Percentiles rank a stretch among this genome's conserved stretches.
Evolutionary conservation across 768 basidiomycete species (phyloP).

Genomic region (Panellus pusillus): DNA sequence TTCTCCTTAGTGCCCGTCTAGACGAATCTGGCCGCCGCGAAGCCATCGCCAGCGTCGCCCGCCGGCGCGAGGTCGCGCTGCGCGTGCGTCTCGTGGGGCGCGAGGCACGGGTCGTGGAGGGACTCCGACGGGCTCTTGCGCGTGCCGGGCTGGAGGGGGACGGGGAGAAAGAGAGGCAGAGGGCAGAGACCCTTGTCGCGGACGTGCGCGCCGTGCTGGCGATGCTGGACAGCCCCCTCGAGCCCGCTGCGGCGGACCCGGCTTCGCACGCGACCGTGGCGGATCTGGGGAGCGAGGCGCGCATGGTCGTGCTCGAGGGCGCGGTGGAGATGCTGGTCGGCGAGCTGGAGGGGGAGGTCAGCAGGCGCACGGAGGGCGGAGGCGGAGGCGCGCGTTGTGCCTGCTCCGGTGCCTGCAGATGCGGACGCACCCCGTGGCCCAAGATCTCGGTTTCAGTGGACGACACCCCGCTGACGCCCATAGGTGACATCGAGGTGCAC

Average conservation of each 20-base stretch:
- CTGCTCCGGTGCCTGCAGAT: no score
- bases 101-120: conserved; percentile 62
- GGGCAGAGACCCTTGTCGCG: conserved; percentile 12
- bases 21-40: conserved; percentile 74
- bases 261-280: conserved; percentile 6
- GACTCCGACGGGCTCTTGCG: conserved; percentile 54
- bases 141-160: conserved; percentile 35
- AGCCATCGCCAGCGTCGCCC: conserved; percentile 68
- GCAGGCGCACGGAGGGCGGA: background rate
- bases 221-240: conserved; percentile 35
- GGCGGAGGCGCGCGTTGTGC: no score
- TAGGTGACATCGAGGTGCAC: background rate
- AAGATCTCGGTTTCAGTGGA: background rate
- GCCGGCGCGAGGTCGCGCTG: conserved; percentile 67
- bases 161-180: no score
- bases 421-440: no score
- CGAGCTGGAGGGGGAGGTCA: conserved; percentile 47
- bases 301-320: conserved; percentile 49
- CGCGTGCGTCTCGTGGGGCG: conserved; percentile 60
- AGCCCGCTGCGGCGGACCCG: no score
- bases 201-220: conserved; percentile 36
- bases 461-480: background rate
- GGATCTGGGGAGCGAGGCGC: conserved; percentile 49
- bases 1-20: conserved; percentile 29
- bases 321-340: conserved; percentile 51